Percentiles rank a stretch among this genome's conserved stretches.
These are phyloP conservation scores for Madurella fahalii DNA, from an alignment of 2,329 filamentous ascomycete species.

Conservation along the genomic window DNA sequence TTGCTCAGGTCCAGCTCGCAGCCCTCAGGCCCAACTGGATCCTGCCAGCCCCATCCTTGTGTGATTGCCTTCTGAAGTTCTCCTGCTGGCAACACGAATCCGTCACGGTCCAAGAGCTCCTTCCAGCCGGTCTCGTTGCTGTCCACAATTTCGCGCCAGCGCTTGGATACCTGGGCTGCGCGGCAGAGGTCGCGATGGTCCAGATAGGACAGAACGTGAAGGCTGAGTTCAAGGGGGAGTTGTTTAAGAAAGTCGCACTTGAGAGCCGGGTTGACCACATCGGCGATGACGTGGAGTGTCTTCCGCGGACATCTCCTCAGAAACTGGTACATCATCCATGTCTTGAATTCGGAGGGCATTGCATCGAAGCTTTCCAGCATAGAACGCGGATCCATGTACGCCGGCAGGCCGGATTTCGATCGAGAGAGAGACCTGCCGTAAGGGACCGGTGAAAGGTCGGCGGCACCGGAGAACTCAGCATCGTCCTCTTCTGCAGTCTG, in stretches of 20 bases:
- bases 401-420: constrained; percentile 31
- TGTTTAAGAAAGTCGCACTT: constrained; percentile 89
- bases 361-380: constrained; percentile 89
- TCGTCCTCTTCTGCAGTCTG: constrained; percentile 39
- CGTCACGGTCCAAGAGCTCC: constrained; percentile 79
- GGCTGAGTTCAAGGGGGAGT: constrained; percentile 78
- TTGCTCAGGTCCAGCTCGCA: constrained; percentile 77
- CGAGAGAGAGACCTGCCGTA: constrained; percentile 24
- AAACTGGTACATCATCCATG: constrained; percentile 95
- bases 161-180: constrained; percentile 88
- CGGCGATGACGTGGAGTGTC: constrained; percentile 83
- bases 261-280: constrained; percentile 86
- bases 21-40: constrained; percentile 68
- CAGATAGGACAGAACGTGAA: constrained; percentile 83
- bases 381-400: constrained; percentile 71
- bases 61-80: constrained; percentile 81
- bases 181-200: constrained; percentile 82
- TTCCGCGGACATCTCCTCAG: constrained; percentile 82
- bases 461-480: constrained; percentile 25
- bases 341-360: constrained; percentile 87
- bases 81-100: constrained; percentile 71
- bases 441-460: constrained; percentile 27
- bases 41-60: constrained; percentile 98
- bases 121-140: constrained; percentile 96
- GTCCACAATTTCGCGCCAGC: constrained; percentile 87